These are phyloP conservation scores for Mycothermus thermophilus DNA, from an alignment of 495 filamentous ascomycete species.

Conservation along the genomic window DNA sequence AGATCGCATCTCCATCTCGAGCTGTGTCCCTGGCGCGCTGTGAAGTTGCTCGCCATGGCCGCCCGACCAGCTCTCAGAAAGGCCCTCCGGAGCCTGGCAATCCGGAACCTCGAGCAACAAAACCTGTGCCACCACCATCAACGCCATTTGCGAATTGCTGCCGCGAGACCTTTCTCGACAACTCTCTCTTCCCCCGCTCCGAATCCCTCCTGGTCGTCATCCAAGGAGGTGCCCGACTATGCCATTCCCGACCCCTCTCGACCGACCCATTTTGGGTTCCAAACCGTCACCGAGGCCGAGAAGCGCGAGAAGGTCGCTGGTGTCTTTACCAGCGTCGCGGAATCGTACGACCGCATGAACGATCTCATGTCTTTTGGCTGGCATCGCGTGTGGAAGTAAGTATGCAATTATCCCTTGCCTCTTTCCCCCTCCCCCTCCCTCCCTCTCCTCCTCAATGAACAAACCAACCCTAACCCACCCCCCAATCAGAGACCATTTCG, in stretches of 20 bases:
- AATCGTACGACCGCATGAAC: constrained; percentile 92
- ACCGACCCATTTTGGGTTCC: constrained; percentile 90
- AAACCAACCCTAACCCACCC: constrained; percentile 6
- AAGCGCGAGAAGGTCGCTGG: constrained; percentile 58
- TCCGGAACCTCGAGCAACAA: constrained; percentile 1
- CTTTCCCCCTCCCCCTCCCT: background rate
- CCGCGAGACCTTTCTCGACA: constrained; percentile 13
- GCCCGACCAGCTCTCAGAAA: constrained; percentile 15
- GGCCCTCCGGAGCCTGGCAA: constrained; percentile 9
- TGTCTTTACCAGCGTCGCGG: constrained; percentile 92
- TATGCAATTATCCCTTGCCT: too few relatives aligned
- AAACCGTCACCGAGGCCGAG: constrained; percentile 67
- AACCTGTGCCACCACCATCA: too few relatives aligned
- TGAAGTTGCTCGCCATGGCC: constrained; percentile 11
- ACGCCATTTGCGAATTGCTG: too few relatives aligned
- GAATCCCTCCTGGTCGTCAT: constrained; percentile 10
- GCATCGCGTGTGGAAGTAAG: constrained; percentile 97
- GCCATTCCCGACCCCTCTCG: constrained; percentile 35
- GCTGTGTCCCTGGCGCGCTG: background rate
- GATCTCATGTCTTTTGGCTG: constrained; percentile 96
- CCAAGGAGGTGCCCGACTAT: constrained; percentile 13
- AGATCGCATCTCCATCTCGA: constrained; percentile 1
- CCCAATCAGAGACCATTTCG: constrained; percentile 64
- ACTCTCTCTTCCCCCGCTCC: constrained; percentile 6
- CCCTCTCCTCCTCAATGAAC: background rate